Conservation (phyloP, 768 basidiomycete species). For the Sporobolomyces pararoseus region DNA sequence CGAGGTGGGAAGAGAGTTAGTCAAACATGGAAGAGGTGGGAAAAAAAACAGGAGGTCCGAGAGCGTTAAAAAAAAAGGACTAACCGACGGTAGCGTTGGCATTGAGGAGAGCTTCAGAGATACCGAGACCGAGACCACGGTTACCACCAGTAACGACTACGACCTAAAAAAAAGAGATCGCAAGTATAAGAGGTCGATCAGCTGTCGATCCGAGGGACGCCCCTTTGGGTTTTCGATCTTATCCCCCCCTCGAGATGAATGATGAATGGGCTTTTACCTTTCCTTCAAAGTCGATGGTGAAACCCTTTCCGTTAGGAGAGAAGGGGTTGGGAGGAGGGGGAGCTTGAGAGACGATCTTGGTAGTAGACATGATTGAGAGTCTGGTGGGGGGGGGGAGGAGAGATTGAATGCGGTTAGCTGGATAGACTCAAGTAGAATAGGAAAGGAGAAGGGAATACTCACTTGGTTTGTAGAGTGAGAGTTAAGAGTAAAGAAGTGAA, state of each 20-base stretch:
- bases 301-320: constrained; percentile 19
- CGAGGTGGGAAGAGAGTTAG: not conserved
- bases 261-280: constrained; percentile 1
- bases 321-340: constrained; percentile 32
- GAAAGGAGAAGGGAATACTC: not conserved
- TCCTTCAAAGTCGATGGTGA: constrained; percentile 35
- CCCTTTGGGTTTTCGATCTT: no score
- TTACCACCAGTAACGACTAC: constrained; percentile 63
- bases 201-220: not conserved
- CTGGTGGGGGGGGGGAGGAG: not conserved
- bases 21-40: not conserved
- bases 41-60: no score
- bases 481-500: constrained; percentile 2
- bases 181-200: not conserved
- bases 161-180: constrained; percentile 46
- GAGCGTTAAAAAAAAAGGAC: not conserved
- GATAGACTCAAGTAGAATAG: not conserved
- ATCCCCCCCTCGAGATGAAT: not conserved
- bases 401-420: not conserved
- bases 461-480: no score
- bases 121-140: constrained; percentile 60
- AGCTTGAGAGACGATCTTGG: constrained; percentile 26
- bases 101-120: constrained; percentile 57
- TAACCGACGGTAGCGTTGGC: constrained; percentile 57
- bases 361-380: constrained; percentile 24